These are phyloP conservation scores for Leccinellum albellum DNA, from an alignment of 768 basidiomycete genomes.

Conservation along the genomic window DNA sequence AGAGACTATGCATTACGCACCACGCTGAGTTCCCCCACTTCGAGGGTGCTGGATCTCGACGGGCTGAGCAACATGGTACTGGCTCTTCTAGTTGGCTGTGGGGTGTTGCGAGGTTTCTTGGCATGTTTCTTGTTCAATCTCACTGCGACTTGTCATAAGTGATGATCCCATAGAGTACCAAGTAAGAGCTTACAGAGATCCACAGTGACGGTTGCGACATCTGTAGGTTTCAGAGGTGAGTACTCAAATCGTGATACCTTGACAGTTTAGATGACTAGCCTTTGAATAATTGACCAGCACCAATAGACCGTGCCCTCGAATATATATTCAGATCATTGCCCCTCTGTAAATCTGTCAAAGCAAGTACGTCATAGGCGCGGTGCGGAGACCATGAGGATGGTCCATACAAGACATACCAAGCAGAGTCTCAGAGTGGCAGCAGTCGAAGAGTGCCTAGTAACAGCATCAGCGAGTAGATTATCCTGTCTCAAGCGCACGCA, in stretches of 20 bases:
- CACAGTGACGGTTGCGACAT: neutral
- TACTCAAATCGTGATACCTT: neutral
- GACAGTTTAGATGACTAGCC: neutral
- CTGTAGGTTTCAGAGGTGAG: conserved; percentile 5
- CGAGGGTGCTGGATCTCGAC: neutral
- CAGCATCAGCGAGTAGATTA: neutral
- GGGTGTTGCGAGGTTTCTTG: neutral
- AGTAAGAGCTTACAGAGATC: conserved; percentile 9
- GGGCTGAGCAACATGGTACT: conserved; percentile 3
- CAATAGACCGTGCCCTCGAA: conserved; percentile 12
- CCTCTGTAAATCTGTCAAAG: conserved; percentile 18
- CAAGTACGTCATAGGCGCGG: neutral
- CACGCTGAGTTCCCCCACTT: conserved; percentile 17
- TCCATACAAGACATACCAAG: conserved; percentile 15
- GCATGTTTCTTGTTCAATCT: conserved; percentile 1
- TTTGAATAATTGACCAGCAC: conserved; percentile 14
- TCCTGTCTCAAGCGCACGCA: neutral
- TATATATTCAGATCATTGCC: conserved; percentile 6
- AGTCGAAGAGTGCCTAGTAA: conserved; percentile 26
- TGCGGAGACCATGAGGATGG: neutral
- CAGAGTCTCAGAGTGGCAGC: conserved; percentile 28
- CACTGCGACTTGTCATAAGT: conserved; percentile 8
- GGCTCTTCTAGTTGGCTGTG: conserved; percentile 2
- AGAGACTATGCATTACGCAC: conserved; percentile 5
- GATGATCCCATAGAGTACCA: too few relatives aligned